phyloP scores from a whole-genome alignment of 345 rosid species.

The Acer yangbiense region DNA sequence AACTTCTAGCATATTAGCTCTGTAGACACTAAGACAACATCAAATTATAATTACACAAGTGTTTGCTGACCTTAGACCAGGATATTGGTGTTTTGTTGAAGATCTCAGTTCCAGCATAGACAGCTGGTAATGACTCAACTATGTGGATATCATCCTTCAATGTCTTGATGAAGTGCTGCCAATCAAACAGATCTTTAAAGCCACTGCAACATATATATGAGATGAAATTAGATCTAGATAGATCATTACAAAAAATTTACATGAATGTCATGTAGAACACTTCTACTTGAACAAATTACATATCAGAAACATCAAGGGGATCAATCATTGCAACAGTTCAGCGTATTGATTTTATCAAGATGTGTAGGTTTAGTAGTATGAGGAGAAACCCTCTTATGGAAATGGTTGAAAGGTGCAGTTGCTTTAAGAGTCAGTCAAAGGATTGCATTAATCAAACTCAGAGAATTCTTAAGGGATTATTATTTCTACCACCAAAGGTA shows the following conservation, averaged over 20 bases:
- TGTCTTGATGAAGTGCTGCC: constrained; percentile 83
- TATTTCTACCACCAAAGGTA: background rate
- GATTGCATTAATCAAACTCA: background rate
- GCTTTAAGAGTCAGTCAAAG: background rate
- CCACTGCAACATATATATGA: constrained; percentile 51
- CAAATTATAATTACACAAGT: background rate
- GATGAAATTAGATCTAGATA: constrained; percentile 15
- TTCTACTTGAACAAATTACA: constrained; percentile 1
- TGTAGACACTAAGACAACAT: background rate
- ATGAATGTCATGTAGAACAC: background rate
- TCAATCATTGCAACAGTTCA: background rate
- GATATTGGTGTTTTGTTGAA: constrained; percentile 85
- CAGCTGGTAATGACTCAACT: constrained; percentile 74
- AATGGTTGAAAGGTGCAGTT: background rate
- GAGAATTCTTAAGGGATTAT: background rate
- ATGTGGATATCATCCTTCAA: constrained; percentile 81
- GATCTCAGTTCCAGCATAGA: constrained; percentile 60
- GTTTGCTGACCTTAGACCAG: constrained; percentile 80
- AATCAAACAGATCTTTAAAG: constrained; percentile 92
- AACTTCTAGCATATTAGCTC: background rate
- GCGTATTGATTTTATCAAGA: background rate
- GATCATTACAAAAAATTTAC: constrained; percentile 15
- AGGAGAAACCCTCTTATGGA: background rate
- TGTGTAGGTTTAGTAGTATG: background rate
- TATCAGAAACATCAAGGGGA: background rate